Evolutionary conservation across 257 asterid genomes (phyloP).

Genomic region (Solanum neorickii): DNA sequence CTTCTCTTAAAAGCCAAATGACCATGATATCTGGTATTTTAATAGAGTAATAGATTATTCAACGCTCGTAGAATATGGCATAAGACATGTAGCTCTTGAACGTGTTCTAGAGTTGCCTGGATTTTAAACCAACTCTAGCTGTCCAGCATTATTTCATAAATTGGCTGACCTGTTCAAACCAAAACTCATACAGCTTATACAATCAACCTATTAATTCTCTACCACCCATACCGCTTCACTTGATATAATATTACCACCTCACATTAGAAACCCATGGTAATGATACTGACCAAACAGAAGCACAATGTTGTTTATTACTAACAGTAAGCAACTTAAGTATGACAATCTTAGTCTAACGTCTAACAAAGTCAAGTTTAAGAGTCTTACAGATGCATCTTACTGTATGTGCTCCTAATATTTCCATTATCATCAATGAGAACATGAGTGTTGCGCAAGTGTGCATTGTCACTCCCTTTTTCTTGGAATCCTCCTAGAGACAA

Average conservation of each 20-base stretch:
- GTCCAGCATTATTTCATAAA: not conserved
- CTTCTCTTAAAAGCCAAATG: not conserved
- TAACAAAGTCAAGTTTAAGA: not conserved
- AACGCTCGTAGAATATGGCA: not conserved
- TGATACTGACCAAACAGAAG: not conserved
- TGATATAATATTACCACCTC: not conserved
- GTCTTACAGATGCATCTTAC: constrained; percentile 76
- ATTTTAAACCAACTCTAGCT: not conserved
- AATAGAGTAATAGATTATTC: not conserved
- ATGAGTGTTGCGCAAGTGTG: constrained; percentile 70
- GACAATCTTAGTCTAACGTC: not conserved
- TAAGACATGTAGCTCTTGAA: not conserved
- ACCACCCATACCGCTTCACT: not conserved
- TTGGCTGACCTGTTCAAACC: not conserved
- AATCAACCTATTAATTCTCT: not conserved
- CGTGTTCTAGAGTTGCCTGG: not conserved
- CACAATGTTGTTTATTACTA: not conserved
- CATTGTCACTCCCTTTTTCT: constrained; percentile 70
- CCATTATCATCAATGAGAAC: constrained; percentile 78
- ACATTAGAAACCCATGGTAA: not conserved
- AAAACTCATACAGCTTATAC: not conserved
- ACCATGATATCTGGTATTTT: not conserved
- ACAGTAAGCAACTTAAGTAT: not conserved
- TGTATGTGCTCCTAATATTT: constrained; percentile 49
- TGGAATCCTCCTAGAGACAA: constrained; percentile 92